Evolutionary conservation across 495 filamentous ascomycete species (phyloP).

Genomic region (Cudoniella acicularis): DNA sequence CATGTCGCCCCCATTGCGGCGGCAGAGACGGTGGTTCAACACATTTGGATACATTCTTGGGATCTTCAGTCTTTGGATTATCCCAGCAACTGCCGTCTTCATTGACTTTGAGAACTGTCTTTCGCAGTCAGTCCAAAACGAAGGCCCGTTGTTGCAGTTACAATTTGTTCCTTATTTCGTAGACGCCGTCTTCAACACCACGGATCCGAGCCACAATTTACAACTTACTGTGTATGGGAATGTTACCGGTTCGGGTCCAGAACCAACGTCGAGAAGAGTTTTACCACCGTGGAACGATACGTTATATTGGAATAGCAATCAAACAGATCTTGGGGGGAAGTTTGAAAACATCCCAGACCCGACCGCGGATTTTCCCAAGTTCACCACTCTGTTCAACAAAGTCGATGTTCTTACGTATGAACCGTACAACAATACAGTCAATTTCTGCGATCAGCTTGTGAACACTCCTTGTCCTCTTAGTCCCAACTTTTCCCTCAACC

Average conservation of each 20-base stretch:
- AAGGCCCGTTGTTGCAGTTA: constrained; percentile 45
- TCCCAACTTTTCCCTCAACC: constrained; percentile 55
- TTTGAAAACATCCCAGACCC: constrained; percentile 58
- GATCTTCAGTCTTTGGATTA: constrained; percentile 16
- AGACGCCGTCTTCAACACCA: constrained; percentile 66
- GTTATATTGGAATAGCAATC: constrained; percentile 44
- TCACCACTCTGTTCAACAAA: constrained; percentile 65
- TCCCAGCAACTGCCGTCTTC: constrained; percentile 21
- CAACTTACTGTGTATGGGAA: constrained; percentile 86
- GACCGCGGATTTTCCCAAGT: constrained; percentile 47
- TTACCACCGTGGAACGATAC: constrained; percentile 51
- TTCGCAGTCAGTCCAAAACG: constrained; percentile 48
- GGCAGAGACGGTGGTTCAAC: neutral
- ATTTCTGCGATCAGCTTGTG: constrained; percentile 61
- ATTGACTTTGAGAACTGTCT: constrained; percentile 78
- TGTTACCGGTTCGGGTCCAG: constrained; percentile 69
- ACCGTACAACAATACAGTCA: constrained; percentile 47
- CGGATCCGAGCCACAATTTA: constrained; percentile 59
- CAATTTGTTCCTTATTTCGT: constrained; percentile 78
- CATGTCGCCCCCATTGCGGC: neutral
- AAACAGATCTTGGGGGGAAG: constrained; percentile 52
- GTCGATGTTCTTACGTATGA: constrained; percentile 72
- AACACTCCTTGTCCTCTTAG: constrained; percentile 70
- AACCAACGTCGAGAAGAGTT: constrained; percentile 24
- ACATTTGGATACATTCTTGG: constrained; percentile 14